Evolutionary conservation across 345 rosid genomes (phyloP).

Genomic region (Raphanus raphanistrum): DNA sequence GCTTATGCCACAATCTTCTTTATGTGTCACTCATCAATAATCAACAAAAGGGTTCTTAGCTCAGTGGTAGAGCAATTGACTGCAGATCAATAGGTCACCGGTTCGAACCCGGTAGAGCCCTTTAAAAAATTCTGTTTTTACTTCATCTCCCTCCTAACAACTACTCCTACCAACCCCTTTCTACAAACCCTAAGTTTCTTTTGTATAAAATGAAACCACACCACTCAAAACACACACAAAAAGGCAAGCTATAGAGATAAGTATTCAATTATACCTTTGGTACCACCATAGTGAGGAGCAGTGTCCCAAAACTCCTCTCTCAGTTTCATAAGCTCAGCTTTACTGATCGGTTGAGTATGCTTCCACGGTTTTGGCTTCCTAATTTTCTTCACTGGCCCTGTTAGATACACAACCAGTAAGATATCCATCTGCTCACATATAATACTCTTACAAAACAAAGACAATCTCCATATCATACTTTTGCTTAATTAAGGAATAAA

Average conservation of each 20-base stretch:
- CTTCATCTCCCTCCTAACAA: background rate
- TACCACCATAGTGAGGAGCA: slow-evolving; percentile 94
- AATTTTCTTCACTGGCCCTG: slow-evolving; percentile 65
- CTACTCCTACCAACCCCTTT: background rate
- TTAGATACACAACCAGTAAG: background rate
- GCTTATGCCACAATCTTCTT: no score
- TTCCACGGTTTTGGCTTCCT: slow-evolving; percentile 94
- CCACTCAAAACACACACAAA: background rate
- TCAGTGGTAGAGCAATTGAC: no score
- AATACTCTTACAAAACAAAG: background rate
- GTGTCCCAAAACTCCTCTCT: slow-evolving; percentile 99
- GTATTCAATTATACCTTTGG: slow-evolving; percentile 53
- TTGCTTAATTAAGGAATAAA: no score
- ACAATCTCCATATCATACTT: background rate
- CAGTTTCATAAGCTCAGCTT: slow-evolving; percentile 65
- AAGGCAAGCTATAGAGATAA: background rate
- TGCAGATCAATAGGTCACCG: no score
- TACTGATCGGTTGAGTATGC: slow-evolving; percentile 76
- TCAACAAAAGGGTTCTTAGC: no score
- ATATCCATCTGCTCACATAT: slow-evolving; percentile 5
- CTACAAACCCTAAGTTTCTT: slow-evolving; percentile 2
- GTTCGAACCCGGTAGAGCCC: no score
- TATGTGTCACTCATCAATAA: no score
- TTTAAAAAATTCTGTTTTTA: background rate
- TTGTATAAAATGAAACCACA: slow-evolving; percentile 1